phyloP scores from a whole-genome alignment of 305 asterid species.

The Fraxinus dipetala region DNA sequence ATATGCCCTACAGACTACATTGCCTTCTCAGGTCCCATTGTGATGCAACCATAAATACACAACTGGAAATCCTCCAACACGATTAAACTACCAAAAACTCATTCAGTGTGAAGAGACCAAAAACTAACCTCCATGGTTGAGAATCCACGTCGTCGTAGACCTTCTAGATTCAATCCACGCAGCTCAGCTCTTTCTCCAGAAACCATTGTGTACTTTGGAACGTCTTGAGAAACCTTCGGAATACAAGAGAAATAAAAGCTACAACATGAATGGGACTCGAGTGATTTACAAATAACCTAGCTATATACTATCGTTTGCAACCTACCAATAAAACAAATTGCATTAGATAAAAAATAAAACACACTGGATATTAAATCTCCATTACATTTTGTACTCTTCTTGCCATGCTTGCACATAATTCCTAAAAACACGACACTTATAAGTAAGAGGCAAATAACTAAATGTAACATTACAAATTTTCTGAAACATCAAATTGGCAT shows the following conservation, averaged over 20 bases:
- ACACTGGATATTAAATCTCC: background rate
- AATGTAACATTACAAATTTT: background rate
- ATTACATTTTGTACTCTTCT: background rate
- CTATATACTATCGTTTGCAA: background rate
- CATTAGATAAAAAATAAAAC: background rate
- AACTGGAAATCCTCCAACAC: background rate
- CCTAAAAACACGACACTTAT: background rate
- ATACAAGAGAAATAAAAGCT: conserved; percentile 4
- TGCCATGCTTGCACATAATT: background rate
- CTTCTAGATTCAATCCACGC: conserved; percentile 90
- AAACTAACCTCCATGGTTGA: conserved; percentile 62
- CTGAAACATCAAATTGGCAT: background rate
- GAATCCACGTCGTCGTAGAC: conserved; percentile 78
- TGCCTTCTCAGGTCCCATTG: background rate
- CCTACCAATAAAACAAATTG: background rate
- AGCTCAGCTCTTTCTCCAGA: conserved; percentile 95
- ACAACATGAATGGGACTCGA: conserved; percentile 1
- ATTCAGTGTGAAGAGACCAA: background rate
- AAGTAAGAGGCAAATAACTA: background rate
- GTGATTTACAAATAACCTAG: background rate
- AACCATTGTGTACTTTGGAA: conserved; percentile 87
- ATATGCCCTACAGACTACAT: background rate
- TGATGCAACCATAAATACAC: background rate
- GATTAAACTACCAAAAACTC: background rate
- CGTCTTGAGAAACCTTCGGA: conserved; percentile 78